Percentiles rank a stretch among this genome's conserved stretches.
These are phyloP conservation scores for Cokeromyces recurvatus DNA, from an alignment of 371 early-diverging fungal genomes.

Conservation along the genomic window DNA sequence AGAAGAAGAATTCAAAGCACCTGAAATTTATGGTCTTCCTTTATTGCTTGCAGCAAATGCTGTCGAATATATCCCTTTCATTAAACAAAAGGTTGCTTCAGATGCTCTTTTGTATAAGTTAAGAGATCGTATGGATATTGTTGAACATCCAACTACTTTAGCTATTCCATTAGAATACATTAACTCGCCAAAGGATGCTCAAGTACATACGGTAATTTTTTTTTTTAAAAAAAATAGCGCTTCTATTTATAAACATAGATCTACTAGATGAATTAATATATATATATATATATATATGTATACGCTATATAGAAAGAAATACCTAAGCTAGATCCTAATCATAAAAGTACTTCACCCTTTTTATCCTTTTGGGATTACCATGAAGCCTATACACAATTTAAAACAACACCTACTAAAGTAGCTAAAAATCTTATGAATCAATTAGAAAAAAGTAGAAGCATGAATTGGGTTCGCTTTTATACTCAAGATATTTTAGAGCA, in stretches of 20 bases:
- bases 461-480: constrained; percentile 39
- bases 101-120: constrained; percentile 19
- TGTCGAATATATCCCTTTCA: constrained; percentile 20
- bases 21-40: constrained; percentile 29
- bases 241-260: no score
- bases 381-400: constrained; percentile 19
- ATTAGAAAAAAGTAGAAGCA: constrained; percentile 8
- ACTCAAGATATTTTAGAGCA: constrained; percentile 44
- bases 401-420: constrained; percentile 29
- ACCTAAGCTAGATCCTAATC: constrained; percentile 3
- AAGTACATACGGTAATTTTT: background rate
- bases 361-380: constrained; percentile 35
- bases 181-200: background rate
- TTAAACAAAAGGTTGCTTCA: constrained; percentile 24
- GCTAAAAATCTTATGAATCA: constrained; percentile 16
- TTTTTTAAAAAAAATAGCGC: background rate
- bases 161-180: constrained; percentile 21
- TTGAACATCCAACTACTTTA: constrained; percentile 24
- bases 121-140: constrained; percentile 15
- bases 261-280: no score
- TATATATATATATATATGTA: no score
- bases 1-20: constrained; percentile 7
- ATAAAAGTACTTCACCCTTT: constrained; percentile 22
- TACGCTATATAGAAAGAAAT: no score
- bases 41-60: constrained; percentile 21